These are phyloP conservation scores for Phytophthora pluvialis DNA, from an alignment of 352 stramenopile genomes.

Conservation along the genomic window DNA sequence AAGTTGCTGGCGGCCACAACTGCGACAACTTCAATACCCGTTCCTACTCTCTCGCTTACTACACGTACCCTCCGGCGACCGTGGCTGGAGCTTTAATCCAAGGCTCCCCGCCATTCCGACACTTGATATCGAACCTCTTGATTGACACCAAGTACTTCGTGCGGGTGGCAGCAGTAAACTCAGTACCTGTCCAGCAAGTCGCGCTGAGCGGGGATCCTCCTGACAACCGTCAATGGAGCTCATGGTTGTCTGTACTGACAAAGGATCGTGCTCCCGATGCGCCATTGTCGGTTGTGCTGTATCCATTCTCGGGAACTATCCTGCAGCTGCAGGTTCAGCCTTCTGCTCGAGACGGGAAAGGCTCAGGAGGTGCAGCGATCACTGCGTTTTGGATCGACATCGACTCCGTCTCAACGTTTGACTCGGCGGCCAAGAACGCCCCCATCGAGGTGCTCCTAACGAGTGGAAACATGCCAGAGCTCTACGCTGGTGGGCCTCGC, in stretches of 20 bases:
- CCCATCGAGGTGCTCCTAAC: constrained; percentile 47
- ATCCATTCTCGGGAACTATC: constrained; percentile 61
- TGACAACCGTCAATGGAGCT: constrained; percentile 94
- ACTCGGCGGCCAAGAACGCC: constrained; percentile 55
- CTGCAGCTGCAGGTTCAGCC: constrained; percentile 83
- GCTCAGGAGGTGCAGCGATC: constrained; percentile 48
- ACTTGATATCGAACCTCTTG: constrained; percentile 77
- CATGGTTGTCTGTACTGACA: constrained; percentile 70
- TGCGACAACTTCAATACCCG: constrained; percentile 61
- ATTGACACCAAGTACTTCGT: constrained; percentile 89
- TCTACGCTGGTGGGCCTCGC: constrained; percentile 62
- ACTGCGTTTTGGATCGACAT: constrained; percentile 75
- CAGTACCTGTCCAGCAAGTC: constrained; percentile 87
- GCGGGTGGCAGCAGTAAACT: constrained; percentile 92
- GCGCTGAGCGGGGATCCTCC: constrained; percentile 75
- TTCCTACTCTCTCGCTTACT: constrained; percentile 69
- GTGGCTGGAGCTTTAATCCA: constrained; percentile 68
- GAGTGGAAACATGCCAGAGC: constrained; percentile 41
- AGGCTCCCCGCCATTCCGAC: constrained; percentile 83
- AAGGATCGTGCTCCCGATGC: constrained; percentile 88
- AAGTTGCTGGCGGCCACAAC: constrained; percentile 21
- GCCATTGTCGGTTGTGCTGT: constrained; percentile 61
- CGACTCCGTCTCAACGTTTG: constrained; percentile 79
- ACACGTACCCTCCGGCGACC: constrained; percentile 50
- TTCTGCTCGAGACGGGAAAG: constrained; percentile 69